Percentiles rank a stretch among this genome's conserved stretches.
These are phyloP conservation scores for Candida sanyaensis DNA, from an alignment of 1,139 yeast genomes.

Conservation along the genomic window DNA sequence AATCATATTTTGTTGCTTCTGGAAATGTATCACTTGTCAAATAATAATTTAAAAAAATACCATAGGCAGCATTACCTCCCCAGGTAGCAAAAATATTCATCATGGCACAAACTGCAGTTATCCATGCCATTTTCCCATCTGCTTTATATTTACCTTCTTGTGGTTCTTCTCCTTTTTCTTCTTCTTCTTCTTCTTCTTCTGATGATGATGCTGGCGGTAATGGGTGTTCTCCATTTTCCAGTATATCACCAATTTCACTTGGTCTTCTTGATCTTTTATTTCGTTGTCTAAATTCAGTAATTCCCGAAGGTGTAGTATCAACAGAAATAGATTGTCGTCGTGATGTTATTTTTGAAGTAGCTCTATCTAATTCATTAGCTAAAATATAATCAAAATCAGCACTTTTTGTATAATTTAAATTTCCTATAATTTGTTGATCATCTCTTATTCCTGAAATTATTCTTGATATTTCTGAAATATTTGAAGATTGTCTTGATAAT, in stretches of 20 bases:
- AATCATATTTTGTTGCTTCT: conserved; percentile 61
- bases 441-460: neutral
- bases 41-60: conserved; percentile 65
- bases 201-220: no score
- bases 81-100: conserved; percentile 57
- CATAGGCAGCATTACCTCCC: conserved; percentile 75
- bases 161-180: conserved; percentile 6
- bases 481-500: neutral
- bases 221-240: no score
- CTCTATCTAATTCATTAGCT: conserved; percentile 23
- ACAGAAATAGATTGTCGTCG: neutral
- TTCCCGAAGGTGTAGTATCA: neutral
- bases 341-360: conserved; percentile 7
- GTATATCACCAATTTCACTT: conserved; percentile 8
- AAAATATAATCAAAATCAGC: conserved; percentile 7
- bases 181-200: conserved; percentile 15
- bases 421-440: neutral
- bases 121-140: conserved; percentile 76
- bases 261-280: neutral
- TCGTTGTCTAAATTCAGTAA: neutral
- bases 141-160: conserved; percentile 36
- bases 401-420: neutral
- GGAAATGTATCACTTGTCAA: conserved; percentile 46
- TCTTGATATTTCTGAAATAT: neutral
- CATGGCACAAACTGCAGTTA: conserved; percentile 56